Base-by-base conservation (phyloP, 129 eudicot species). In the Chrysanthemum lavandulifolium region DNA sequence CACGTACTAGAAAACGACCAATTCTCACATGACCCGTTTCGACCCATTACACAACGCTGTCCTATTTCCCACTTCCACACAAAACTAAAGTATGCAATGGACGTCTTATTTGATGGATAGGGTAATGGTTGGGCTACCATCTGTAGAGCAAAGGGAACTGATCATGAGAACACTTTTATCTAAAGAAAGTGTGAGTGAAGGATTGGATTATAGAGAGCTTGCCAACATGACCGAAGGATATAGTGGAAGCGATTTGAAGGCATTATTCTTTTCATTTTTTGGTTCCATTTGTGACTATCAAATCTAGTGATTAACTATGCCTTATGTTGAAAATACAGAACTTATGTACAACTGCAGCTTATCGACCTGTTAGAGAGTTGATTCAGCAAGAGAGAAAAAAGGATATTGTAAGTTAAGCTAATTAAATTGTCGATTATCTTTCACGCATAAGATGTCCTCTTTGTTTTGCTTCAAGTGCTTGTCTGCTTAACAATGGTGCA, bases 181-280 rank as follows among this genome's bases (percentile, higher is more conserved):
- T 12, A 94, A 94, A 79, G 97, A 94, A 76, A 90, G 76, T 19
- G 88, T 86, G 49, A 78, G 76, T 15, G 80, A 78, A 48, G 86
- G 71, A 13, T 64, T 94, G 59, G 85, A 94, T 75, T 84, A 82
- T 33, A 83, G 83, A 71, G 97, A 87, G 83, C 84, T 94, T 72
- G 94, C 99, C 45, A 78, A 82, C 51, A 83, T 90, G 91, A 94
- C 99, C 13, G 99, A 94, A 63, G 98, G 98, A 76, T 94, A 67
- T 62, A 86, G 82, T 51, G 98, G 97, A 58, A 94, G 98, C 81
- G 98, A 94, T 78, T 70, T 94, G 61, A 94, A 94, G 97, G 98
- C 88, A 58, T 2, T 25, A 13, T 74, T 19, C 6, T 48, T n/a
- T 74, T n/a, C 6, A 49, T n/a, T 48, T 48, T 16, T 58, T 61